Evolutionary conservation across 306 rosid species (phyloP), one percentile per base, ranked within the genome.

Genomic region (Lotus japonicus): DNA sequence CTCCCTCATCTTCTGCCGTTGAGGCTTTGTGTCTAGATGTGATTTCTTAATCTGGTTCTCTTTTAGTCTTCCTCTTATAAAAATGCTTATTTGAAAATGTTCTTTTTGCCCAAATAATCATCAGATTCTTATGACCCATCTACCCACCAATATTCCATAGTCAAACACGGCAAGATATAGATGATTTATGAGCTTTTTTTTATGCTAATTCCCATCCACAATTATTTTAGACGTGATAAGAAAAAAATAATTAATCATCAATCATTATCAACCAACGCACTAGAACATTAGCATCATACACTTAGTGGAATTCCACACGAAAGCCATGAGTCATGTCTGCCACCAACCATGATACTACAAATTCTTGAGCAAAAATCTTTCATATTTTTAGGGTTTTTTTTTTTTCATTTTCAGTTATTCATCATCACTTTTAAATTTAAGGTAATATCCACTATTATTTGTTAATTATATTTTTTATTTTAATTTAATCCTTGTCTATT

Each of bases 271-370:
- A 62, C 61, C 79, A 62, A 74, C 62, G 7, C 46, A 66, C 41
- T 42, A 9, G 5, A 78, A 58, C 53, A 14, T 50, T 52, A 43
- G 17, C 39, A 63, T 41, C 54, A 28, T 33, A 14, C 44, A 13
- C n/a, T 26, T 21, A 57, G 18, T 68, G 72, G 68, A 68, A 56
- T 45, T 68, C 72, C 75, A 62, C 62, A 68, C 64, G 58, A 15
- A 68, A 68, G 72, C 49, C 33, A 61, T 44, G 21, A 12, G 18
- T 50, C 28, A 58, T 78, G 71, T 44, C 49, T 66, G 35, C 49
- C 72, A 73, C 54, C 9, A 68, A 68, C 68, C 17, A 21, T 54
- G n/a, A 73, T n/a, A 13, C 58, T 68, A 43, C n/a, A n/a, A n/a
- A 64, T 35, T 65, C 5, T 53, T 50, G 13, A 52, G 12, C 44